phyloP scores from a whole-genome alignment of 2,329 filamentous ascomycete species.

The Taxawa tesnikishii region DNA sequence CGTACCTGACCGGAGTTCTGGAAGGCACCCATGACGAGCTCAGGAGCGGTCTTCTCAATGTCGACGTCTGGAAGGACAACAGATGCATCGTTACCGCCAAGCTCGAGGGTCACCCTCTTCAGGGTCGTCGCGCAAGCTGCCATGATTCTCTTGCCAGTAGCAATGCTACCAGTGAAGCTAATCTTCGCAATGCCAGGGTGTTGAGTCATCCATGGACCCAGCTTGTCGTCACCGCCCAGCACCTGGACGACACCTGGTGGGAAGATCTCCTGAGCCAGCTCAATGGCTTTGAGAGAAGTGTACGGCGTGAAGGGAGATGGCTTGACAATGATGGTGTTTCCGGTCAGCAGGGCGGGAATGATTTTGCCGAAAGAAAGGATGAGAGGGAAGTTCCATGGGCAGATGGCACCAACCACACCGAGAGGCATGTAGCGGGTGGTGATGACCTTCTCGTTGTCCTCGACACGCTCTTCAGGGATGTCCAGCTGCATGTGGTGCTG shows the following conservation, averaged over 20 bases:
- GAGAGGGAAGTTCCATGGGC: conserved; percentile 43
- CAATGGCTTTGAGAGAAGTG: conserved; percentile 45
- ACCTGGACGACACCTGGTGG: conserved; percentile 51
- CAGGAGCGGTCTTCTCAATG: conserved; percentile 34
- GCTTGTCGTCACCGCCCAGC: conserved; percentile 46
- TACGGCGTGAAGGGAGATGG: conserved; percentile 44
- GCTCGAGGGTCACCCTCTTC: conserved; percentile 49
- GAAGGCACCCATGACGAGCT: conserved; percentile 41
- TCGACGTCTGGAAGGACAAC: conserved; percentile 48
- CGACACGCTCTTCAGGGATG: conserved; percentile 26
- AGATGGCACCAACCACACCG: conserved; percentile 34
- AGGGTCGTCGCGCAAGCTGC: conserved; percentile 43
- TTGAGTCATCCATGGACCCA: conserved; percentile 47
- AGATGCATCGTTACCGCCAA: conserved; percentile 51
- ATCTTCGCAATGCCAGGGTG: conserved; percentile 51
- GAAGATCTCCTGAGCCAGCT: conserved; percentile 45
- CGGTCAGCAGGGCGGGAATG: conserved; percentile 42
- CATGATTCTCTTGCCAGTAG: conserved; percentile 50
- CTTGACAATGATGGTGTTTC: conserved; percentile 25
- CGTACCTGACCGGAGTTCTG: conserved; percentile 43
- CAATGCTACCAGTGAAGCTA: conserved; percentile 50
- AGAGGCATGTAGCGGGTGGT: conserved; percentile 34
- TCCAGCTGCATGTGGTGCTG: conserved; percentile 24
- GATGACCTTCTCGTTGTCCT: conserved; percentile 35
- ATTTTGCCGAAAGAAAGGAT: conserved; percentile 42